Conservation (phyloP, 345 rosid species). For the Populus euphratica region DNA sequence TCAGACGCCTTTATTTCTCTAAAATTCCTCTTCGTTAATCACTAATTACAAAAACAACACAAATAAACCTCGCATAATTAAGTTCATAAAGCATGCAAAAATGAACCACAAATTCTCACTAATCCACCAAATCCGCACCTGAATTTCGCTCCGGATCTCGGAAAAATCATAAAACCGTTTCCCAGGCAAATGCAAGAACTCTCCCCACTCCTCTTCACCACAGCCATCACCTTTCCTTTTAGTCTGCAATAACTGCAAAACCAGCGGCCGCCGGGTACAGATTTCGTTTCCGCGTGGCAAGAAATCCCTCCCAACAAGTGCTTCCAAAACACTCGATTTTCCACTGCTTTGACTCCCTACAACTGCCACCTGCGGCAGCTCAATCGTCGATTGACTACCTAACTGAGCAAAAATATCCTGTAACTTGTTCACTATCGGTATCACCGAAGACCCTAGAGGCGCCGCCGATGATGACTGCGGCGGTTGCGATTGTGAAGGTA, state of each 20-base stretch:
- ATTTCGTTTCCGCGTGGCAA: slow-evolving; percentile 87
- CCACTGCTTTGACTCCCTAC: slow-evolving; percentile 99
- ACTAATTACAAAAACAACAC: background rate
- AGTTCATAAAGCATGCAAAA: background rate
- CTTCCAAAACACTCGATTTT: slow-evolving; percentile 94
- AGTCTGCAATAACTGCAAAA: slow-evolving; percentile 88
- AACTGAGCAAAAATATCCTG: slow-evolving; percentile 96
- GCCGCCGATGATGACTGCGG: slow-evolving; percentile 11
- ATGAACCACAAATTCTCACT: background rate
- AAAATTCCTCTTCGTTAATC: background rate
- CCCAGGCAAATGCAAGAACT: slow-evolving; percentile 82
- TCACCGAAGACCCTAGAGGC: slow-evolving; percentile 76
- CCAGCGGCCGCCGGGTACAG: slow-evolving; percentile 96
- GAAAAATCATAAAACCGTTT: slow-evolving; percentile 81
- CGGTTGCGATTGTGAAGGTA: slow-evolving; percentile 7
- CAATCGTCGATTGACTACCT: slow-evolving; percentile 84
- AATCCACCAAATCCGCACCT: slow-evolving; percentile 36
- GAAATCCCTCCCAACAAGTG: slow-evolving; percentile 96
- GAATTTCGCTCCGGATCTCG: slow-evolving; percentile 89
- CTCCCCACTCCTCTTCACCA: slow-evolving; percentile 95
- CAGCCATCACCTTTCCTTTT: slow-evolving; percentile 52
- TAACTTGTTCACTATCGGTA: slow-evolving; percentile 88
- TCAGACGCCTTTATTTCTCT: background rate
- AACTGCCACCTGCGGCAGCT: slow-evolving; percentile 97
- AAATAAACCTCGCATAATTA: background rate